Conservation (phyloP, 192 early-diverging fungal genomes). For the Entomortierella parvispora region DNA sequence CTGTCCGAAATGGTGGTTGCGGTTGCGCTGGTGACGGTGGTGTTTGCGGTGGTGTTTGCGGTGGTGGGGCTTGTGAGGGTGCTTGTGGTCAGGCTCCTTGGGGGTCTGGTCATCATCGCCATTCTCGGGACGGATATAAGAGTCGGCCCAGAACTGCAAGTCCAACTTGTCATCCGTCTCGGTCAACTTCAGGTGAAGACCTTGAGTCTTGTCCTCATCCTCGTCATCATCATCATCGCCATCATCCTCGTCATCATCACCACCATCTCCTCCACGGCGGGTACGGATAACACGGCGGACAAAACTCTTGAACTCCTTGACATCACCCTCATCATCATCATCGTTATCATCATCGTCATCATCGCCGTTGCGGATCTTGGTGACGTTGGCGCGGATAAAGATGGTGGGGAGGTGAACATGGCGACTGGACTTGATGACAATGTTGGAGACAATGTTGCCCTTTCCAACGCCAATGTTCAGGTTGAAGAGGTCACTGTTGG, state of each 20-base stretch:
- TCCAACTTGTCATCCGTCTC: conserved; percentile 14
- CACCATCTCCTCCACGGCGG: conserved; percentile 6
- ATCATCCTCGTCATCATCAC: not conserved
- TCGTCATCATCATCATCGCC: conserved; percentile 2
- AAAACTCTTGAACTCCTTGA: not conserved
- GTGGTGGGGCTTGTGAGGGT: conserved; percentile 15
- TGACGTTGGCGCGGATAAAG: conserved; percentile 32
- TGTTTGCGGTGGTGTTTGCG: conserved; percentile 7
- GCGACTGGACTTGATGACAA: conserved; percentile 10
- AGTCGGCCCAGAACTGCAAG: conserved; percentile 35
- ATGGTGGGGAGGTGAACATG: conserved; percentile 16
- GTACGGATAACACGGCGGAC: not conserved
- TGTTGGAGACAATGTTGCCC: conserved; percentile 22
- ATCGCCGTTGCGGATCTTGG: conserved; percentile 5
- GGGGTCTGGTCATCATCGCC: not conserved
- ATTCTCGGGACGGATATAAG: conserved; percentile 2
- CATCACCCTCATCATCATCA: conserved; percentile 20
- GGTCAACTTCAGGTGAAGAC: conserved; percentile 20
- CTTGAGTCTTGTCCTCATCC: not conserved
- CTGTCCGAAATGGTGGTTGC: conserved; percentile 10
- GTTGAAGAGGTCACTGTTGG: not conserved
- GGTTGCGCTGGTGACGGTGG: not conserved
- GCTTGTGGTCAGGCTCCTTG: conserved; percentile 3
- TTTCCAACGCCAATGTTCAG: conserved; percentile 29
- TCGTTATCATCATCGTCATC: conserved; percentile 18